Evolutionary conservation across 345 rosid genomes (phyloP).

Genomic region (Eucalyptus tenuipes): DNA sequence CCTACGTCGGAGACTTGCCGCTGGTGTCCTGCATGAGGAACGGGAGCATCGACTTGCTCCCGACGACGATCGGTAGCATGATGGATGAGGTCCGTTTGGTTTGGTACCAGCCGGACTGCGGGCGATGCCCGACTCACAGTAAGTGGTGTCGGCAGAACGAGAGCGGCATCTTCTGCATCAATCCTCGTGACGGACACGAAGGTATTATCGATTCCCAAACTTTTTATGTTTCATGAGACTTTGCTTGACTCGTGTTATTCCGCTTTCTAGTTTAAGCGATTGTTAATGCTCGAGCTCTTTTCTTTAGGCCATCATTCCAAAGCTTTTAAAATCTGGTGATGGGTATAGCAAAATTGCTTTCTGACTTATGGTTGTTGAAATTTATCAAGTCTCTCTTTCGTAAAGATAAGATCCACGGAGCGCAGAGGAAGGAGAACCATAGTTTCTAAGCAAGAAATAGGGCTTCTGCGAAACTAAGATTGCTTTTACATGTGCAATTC

Average conservation of each 20-base stretch:
- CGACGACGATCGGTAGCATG: not conserved
- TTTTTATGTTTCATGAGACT: not conserved
- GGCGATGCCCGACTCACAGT: not conserved
- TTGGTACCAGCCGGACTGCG: not conserved
- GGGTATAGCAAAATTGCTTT: too few relatives aligned
- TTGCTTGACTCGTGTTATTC: not conserved
- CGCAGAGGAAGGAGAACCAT: not conserved
- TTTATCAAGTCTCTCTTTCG: too few relatives aligned
- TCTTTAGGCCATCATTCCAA: too few relatives aligned
- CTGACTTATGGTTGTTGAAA: too few relatives aligned
- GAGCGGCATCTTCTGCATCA: fast-evolving
- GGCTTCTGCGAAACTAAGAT: not conserved
- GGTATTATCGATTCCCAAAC: not conserved
- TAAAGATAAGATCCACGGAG: not conserved
- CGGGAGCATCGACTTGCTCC: not conserved
- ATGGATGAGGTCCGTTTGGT: not conserved
- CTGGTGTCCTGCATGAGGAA: not conserved
- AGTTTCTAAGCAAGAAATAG: not conserved
- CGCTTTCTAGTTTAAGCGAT: not conserved
- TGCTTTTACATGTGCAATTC: not conserved
- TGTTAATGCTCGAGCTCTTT: too few relatives aligned
- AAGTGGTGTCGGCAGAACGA: not conserved
- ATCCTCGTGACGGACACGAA: not conserved
- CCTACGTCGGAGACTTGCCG: not conserved
- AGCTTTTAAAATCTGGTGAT: too few relatives aligned